phyloP scores from a whole-genome alignment of 305 asterid genomes.

The Galium porrigens region DNA sequence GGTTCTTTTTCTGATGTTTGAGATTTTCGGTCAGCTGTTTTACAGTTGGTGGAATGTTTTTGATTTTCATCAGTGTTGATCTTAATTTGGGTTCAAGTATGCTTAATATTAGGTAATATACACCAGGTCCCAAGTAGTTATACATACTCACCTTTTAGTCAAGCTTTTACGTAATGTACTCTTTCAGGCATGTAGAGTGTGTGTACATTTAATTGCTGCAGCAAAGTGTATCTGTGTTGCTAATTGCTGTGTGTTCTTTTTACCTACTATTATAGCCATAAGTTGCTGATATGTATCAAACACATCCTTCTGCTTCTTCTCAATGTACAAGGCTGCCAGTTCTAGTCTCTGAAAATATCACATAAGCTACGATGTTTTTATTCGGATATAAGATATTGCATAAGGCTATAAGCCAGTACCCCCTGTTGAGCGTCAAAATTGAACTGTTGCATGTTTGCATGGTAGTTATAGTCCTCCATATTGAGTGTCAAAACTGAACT shows the following conservation, averaged over 20 bases:
- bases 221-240: constrained; percentile 70
- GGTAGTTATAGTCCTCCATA: no score
- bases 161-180: constrained; percentile 9
- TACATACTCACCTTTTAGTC: neutral
- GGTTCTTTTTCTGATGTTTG: neutral
- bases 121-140: neutral
- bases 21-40: neutral
- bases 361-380: no score
- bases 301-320: no score
- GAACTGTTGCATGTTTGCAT: no score
- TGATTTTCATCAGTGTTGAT: neutral
- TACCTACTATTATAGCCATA: constrained; percentile 75
- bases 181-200: constrained; percentile 79
- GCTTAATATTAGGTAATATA: neutral
- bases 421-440: no score
- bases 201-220: constrained; percentile 83
- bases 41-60: neutral
- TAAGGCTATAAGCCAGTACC: no score
- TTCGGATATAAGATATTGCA: no score
- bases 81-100: neutral
- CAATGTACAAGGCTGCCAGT: no score
- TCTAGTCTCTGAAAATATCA: no score
- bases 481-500: no score
- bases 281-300: constrained; percentile 53
- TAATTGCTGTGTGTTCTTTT: constrained; percentile 66